Percentiles rank a stretch among this genome's conserved stretches.
phyloP scores from a whole-genome alignment of 805 yeast genomes.

The Candida ovalis region DNA sequence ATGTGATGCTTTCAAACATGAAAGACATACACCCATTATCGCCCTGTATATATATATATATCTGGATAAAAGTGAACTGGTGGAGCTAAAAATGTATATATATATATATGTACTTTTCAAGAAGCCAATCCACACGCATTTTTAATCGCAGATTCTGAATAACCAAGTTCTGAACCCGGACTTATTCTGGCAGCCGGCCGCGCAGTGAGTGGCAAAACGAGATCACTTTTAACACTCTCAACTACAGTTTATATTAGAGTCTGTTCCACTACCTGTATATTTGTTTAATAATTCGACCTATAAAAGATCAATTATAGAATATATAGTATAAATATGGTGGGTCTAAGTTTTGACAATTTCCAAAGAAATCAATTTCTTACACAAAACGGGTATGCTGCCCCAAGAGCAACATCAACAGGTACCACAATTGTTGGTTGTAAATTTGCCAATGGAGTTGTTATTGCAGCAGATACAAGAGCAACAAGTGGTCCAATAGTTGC shows the following conservation, averaged over 20 bases:
- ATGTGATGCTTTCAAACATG: slow-evolving; percentile 25
- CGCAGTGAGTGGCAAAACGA: slow-evolving; percentile 1
- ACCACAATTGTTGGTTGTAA: slow-evolving; percentile 98
- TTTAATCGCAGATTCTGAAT: no score
- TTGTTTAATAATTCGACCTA: no score
- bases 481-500: slow-evolving; percentile 96
- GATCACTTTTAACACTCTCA: not conserved
- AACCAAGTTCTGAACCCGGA: not conserved
- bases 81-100: no score
- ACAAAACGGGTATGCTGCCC: slow-evolving; percentile 64
- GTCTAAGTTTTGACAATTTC: slow-evolving; percentile 87
- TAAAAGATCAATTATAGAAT: no score
- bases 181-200: not conserved
- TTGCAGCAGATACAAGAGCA: slow-evolving; percentile 99
- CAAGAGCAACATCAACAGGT: slow-evolving; percentile 95
- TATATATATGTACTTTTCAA: not conserved
- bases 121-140: no score
- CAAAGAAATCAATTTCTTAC: slow-evolving; percentile 81
- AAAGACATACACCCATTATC: slow-evolving; percentile 33
- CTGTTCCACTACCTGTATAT: no score
- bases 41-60: not conserved
- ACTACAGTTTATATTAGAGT: no score
- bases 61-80: not conserved
- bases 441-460: slow-evolving; percentile 89
- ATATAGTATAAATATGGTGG: slow-evolving; percentile 56